phyloP scores from a whole-genome alignment of 2,329 filamentous ascomycete species.

The Penicillium sp. region DNA sequence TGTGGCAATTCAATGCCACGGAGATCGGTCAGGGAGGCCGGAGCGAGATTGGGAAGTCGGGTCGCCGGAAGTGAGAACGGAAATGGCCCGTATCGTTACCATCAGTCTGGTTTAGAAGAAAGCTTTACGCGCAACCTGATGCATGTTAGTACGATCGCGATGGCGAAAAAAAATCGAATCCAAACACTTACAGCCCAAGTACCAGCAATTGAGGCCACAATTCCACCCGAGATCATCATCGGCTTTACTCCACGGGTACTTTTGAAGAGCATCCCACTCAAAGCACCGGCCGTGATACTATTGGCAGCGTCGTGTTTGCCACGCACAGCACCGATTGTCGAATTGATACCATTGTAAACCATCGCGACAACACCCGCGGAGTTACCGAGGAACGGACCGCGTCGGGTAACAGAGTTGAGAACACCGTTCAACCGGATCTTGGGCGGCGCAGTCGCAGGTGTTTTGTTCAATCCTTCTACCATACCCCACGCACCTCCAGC shows the following conservation, averaged over 20 bases:
- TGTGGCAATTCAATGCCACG: slow-evolving; percentile 22
- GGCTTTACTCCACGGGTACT: slow-evolving; percentile 83
- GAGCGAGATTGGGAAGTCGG: slow-evolving; percentile 23
- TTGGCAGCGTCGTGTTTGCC: slow-evolving; percentile 88
- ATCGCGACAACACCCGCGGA: slow-evolving; percentile 93
- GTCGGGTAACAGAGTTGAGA: slow-evolving; percentile 85
- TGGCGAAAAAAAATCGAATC: background rate
- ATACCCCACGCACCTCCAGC: slow-evolving; percentile 89
- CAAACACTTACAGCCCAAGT: slow-evolving; percentile 73
- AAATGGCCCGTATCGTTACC: background rate
- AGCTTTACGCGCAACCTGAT: slow-evolving; percentile 48
- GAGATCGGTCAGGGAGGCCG: slow-evolving; percentile 25
- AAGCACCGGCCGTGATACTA: slow-evolving; percentile 72
- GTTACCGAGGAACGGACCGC: slow-evolving; percentile 93
- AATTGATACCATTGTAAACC: slow-evolving; percentile 91
- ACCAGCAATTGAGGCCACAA: slow-evolving; percentile 80
- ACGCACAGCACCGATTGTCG: slow-evolving; percentile 67
- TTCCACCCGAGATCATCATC: slow-evolving; percentile 89
- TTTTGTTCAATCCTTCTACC: slow-evolving; percentile 75
- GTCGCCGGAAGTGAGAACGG: slow-evolving; percentile 17
- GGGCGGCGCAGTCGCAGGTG: slow-evolving; percentile 65
- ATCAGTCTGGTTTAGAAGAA: slow-evolving; percentile 41
- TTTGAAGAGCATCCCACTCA: slow-evolving; percentile 95
- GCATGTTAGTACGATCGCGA: too few species aligned
- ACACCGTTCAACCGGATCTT: slow-evolving; percentile 91